Conservation (phyloP, 495 filamentous ascomycete genomes). For the Parmelia sp. region DNA sequence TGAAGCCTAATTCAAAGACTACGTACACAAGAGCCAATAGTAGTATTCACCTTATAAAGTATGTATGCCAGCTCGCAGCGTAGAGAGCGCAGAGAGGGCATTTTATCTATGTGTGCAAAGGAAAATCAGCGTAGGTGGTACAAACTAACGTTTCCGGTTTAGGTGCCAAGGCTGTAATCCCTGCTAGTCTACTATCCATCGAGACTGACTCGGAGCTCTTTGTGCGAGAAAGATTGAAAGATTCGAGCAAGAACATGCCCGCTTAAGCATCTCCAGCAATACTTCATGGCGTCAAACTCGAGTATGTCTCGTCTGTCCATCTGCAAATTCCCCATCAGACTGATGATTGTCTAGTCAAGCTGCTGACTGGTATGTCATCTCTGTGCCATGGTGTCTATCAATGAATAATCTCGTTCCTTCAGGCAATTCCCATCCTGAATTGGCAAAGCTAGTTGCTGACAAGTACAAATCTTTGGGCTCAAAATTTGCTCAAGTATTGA, state of each 20-base stretch:
- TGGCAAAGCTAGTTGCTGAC: slow-evolving; percentile 85
- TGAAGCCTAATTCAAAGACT: neutral
- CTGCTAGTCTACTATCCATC: neutral
- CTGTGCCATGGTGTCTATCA: neutral
- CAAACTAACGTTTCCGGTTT: neutral
- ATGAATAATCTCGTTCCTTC: neutral
- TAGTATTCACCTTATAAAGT: neutral
- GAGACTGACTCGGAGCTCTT: neutral
- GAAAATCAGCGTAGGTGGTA: neutral
- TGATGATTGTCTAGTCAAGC: neutral
- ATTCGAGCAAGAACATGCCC: neutral
- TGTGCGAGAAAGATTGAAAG: neutral
- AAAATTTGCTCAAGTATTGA: slow-evolving; percentile 10
- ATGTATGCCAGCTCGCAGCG: neutral
- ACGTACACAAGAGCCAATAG: neutral
- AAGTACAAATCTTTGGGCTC: slow-evolving; percentile 47
- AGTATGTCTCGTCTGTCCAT: neutral
- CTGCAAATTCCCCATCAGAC: neutral
- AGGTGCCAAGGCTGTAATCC: neutral
- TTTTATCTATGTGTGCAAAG: neutral
- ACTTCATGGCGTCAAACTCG: slow-evolving; percentile 1
- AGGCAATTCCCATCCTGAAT: slow-evolving; percentile 83
- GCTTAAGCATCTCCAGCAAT: neutral
- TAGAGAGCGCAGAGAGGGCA: neutral
- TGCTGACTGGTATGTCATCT: neutral